Evolutionary conservation across 148 eudicot genomes (phyloP), one percentile per base, ranked within the genome.

Genomic region (Dysphania ambrosioides): DNA sequence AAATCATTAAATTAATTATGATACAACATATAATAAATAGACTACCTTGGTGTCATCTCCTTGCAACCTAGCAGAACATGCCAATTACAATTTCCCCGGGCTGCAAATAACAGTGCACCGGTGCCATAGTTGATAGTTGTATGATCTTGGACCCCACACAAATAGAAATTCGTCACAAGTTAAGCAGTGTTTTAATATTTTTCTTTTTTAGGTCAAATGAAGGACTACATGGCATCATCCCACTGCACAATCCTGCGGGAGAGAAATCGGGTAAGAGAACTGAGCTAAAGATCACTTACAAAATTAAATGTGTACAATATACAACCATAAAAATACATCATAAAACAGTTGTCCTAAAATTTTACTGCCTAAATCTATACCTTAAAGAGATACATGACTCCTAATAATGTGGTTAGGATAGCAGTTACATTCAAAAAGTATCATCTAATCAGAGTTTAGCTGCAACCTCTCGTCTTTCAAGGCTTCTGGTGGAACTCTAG

Each of bases 241-340:
- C n/a, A 53, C 2, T 9, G 30, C n/a, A 53, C 2, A 53, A 19
- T 58, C 9, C 3, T 7, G 0, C 5, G n/a, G 18, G 1, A 31
- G 21, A 30, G 2, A 61, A 61, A 2, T n/a, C 31, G 23, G 8
- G 32, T 61, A 19, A 59, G 34, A 16, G 34, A 16, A 6, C 66
- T 61, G 66, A 18, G 32, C 36, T 61, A 31, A 27, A 31, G 10
- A 19, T 3, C 6, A 61, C 36, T 61, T 29, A 30, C 34, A 73
- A 62, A 27, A 0, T 44, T 47, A 31, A 18, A 31, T 47, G 5
- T 63, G 47, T 30, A n/a, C n/a, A 61, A 62, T 73, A 42, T 63
- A 73, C 76, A 73, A 27, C 40, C 57, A 44, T 58, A 30, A 63
- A 7, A 61, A 73, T 73, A 73, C 69, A 40, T 30, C 9, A 13